Percentiles rank a stretch among this genome's conserved stretches.
These are phyloP conservation scores for Xylaria multiplex DNA, from an alignment of 2,329 filamentous ascomycete species.

Conservation along the genomic window DNA sequence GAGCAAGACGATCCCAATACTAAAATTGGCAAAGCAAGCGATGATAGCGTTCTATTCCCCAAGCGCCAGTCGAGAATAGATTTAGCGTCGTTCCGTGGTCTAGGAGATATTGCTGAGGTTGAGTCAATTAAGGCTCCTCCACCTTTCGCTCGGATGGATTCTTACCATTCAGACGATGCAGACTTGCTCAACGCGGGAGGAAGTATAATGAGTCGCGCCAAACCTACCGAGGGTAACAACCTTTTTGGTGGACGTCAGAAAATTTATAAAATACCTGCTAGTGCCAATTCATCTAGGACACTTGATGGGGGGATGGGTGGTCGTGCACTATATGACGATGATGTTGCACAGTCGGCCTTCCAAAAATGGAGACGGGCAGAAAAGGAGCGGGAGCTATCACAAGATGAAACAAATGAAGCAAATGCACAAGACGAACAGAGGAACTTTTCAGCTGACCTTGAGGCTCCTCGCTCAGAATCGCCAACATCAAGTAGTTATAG, in stretches of 20 bases:
- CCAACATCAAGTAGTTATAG: slow-evolving; percentile 72
- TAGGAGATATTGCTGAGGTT: slow-evolving; percentile 90
- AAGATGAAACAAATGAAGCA: slow-evolving; percentile 54
- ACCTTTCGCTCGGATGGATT: slow-evolving; percentile 68
- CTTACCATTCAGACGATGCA: slow-evolving; percentile 74
- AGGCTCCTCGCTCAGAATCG: slow-evolving; percentile 60
- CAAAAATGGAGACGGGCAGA: slow-evolving; percentile 76
- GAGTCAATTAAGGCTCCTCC: slow-evolving; percentile 77
- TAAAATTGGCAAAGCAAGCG: slow-evolving; percentile 90
- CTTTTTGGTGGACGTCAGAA: slow-evolving; percentile 96
- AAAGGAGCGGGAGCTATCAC: slow-evolving; percentile 59
- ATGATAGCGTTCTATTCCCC: slow-evolving; percentile 89
- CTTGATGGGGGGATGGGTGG: slow-evolving; percentile 65
- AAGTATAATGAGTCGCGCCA: slow-evolving; percentile 84
- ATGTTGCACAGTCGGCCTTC: slow-evolving; percentile 84
- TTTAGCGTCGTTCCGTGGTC: slow-evolving; percentile 66
- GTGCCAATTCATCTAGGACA: slow-evolving; percentile 56
- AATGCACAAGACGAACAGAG: slow-evolving; percentile 52
- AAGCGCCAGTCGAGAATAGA: slow-evolving; percentile 84
- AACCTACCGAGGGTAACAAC: slow-evolving; percentile 88
- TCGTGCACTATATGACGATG: slow-evolving; percentile 83
- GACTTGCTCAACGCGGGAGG: slow-evolving; percentile 67
- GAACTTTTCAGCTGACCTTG: slow-evolving; percentile 39
- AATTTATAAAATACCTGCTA: slow-evolving; percentile 83
- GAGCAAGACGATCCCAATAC: slow-evolving; percentile 93